A percentile compares a stretch with the other conserved stretches of the same genome.
Conservation (phyloP, 1,139 yeast genomes). For the Yamadazyma membranifaciens region DNA sequence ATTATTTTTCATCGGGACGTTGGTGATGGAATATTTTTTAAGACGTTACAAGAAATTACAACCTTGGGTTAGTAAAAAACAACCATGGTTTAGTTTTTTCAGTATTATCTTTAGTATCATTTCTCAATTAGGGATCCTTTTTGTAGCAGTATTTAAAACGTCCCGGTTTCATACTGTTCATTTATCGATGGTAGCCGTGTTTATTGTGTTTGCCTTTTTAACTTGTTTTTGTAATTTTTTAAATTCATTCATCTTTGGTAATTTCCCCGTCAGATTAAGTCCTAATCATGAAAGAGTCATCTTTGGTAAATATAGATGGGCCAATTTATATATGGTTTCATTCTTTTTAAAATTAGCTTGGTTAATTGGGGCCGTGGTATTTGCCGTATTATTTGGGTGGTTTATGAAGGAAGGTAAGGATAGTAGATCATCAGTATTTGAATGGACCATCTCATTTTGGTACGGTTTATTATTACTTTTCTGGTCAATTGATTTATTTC, state of each 20-base stretch:
- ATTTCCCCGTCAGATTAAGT: constrained; percentile 40
- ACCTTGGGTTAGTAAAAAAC: constrained; percentile 49
- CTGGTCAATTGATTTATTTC: constrained; percentile 69
- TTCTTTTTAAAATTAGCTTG: constrained; percentile 59
- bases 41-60: constrained; percentile 54
- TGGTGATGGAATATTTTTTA: constrained; percentile 55
- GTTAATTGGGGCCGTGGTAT: constrained; percentile 64
- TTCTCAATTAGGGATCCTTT: constrained; percentile 75
- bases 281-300: constrained; percentile 42
- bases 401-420: constrained; percentile 36
- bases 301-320: constrained; percentile 38
- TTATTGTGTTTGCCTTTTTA: constrained; percentile 68
- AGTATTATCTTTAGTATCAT: constrained; percentile 55
- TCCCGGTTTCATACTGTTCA: constrained; percentile 60
- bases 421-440: constrained; percentile 59
- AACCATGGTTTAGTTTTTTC: constrained; percentile 47
- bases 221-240: constrained; percentile 61
- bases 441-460: constrained; percentile 84
- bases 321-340: constrained; percentile 48
- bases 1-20: constrained; percentile 66
- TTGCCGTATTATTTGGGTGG: constrained; percentile 70
- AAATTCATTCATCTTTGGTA: constrained; percentile 63
- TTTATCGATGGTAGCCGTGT: constrained; percentile 66
- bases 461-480: constrained; percentile 69
- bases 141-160: constrained; percentile 76